A percentile compares a stretch with the other conserved stretches of the same genome.
phyloP scores from a whole-genome alignment of 2,329 filamentous ascomycete genomes.

The Camptophora hylomeconis region DNA sequence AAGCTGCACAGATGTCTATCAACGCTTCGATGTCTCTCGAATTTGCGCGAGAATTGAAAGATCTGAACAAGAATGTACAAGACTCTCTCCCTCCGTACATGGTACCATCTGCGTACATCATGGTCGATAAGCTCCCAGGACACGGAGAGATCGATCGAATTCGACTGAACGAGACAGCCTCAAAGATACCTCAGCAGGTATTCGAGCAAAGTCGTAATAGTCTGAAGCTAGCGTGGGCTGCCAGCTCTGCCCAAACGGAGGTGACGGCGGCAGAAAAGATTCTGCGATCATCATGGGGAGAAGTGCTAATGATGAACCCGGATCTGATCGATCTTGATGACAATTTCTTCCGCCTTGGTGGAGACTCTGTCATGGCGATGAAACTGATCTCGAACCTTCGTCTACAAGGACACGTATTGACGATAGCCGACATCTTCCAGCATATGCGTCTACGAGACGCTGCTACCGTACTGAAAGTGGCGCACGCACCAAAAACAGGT shows the following conservation, averaged over 20 bases:
- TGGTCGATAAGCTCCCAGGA: slow-evolving; percentile 27
- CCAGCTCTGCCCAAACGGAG: slow-evolving; percentile 17
- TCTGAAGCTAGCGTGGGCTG: slow-evolving; percentile 23
- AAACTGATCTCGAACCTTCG: slow-evolving; percentile 16
- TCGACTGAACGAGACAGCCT: slow-evolving; percentile 25
- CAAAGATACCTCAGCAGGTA: slow-evolving; percentile 20
- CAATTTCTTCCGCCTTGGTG: slow-evolving; percentile 21
- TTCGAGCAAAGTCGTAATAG: slow-evolving; percentile 11
- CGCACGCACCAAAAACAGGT: slow-evolving; percentile 4
- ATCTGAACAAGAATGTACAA: slow-evolving; percentile 29
- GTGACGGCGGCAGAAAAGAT: slow-evolving; percentile 25
- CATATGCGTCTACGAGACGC: slow-evolving; percentile 37
- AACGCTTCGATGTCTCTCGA: slow-evolving; percentile 17
- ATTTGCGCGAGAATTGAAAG: slow-evolving; percentile 25
- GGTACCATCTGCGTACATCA: slow-evolving; percentile 32
- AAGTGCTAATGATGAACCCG: slow-evolving; percentile 27
- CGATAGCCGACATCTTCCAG: slow-evolving; percentile 19
- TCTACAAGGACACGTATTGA: slow-evolving; percentile 12
- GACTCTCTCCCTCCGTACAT: slow-evolving; percentile 35
- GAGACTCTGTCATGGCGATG: slow-evolving; percentile 21
- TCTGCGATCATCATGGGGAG: slow-evolving; percentile 12
- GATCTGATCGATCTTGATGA: slow-evolving; percentile 17
- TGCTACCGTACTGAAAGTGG: slow-evolving; percentile 36
- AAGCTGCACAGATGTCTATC: slow-evolving; percentile 9
- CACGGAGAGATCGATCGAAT: slow-evolving; percentile 22